Base-by-base conservation (phyloP, 306 rosid genomes). In the Cicer arietinum region DNA sequence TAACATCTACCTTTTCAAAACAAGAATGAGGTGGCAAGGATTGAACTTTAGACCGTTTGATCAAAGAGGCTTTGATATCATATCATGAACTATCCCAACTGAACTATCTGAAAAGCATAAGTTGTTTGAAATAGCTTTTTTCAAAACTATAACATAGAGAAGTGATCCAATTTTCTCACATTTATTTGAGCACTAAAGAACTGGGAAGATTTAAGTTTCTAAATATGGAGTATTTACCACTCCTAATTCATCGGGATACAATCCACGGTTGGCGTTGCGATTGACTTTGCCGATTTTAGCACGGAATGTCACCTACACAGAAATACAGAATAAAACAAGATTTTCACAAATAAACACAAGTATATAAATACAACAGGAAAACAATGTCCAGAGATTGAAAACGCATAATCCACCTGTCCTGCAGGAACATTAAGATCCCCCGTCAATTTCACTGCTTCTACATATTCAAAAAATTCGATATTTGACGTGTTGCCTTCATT, bases 181-280 rank as follows among this genome's bases (percentile, higher is more conserved):
- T 56, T 52, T 52, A 22, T 61, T 68, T 68, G 58, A 80, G 60
- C 17, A 74, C 6, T 67, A 51, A 51, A 73, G 56, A 20, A 13
- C 20, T 48, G 6, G 16, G 41, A 67, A 50, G 10, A 37, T 17
- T 45, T 53, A 17, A 30, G 37, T 30, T 30, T 30, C 37, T 30
- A 30, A 30, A 30, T 30, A 30, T 30, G 37, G 37, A 30, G 5
- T 30, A 70, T 78, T 86, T 95, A 95, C 99, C 98, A 95, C 99
- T 90, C 98, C 99, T 77, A 95, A 88, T 84, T 95, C 99, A 61
- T 95, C 98, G n/a, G 98, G 98, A 86, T 89, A 95, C 92, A 95
- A 77, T 79, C 94, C 97, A 35, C 86, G 92, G 83, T 81, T 92
- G 83, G 88, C 20, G 17, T 40, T 69, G 51, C 91, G 91, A 35